Evolutionary conservation across 257 asterid species (phyloP), one percentile per base, ranked within the genome.

Genomic region (Nicotiana undulata): DNA sequence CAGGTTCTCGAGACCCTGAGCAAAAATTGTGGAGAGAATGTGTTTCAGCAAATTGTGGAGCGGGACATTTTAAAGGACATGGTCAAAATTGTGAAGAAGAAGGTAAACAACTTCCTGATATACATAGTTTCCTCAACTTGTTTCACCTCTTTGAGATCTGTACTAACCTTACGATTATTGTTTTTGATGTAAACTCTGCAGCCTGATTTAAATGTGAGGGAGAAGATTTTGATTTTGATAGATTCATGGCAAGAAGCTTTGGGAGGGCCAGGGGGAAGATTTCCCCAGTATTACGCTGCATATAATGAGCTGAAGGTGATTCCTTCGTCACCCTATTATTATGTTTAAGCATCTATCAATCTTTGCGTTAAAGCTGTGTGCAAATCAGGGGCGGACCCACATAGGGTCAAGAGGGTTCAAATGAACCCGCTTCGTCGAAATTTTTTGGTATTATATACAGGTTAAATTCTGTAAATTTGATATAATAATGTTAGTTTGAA

Each of bases 241-340:
- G 99, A 96, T 88, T 81, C 95, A 78, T 94, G 97, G 98, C 99
- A 96, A 91, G 98, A 88, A 88, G 98, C 97, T 80, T 85, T 94
- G 64, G 98, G 97, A 76, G 99, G 99, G 9, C 86, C 94, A 9
- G 76, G 88, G 81, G 99, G 95, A 83, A 89, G 90, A 90, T 94
- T 91, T 88, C 98, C 97, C 81, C 99, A 93, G 82, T 96, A 89
- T 79, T 81, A 85, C 85, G 90, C 94, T 88, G 97, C 99, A 81
- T 96, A 92, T 87, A 93, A 89, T 83, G 99, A 96, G 89, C 86
- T 96, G 86, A 90, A 84, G 98, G 99, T 93, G 83, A 87, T 82
- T 84, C 56, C 63, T 72, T 44, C 46, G 77, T 72, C 22, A 46
- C 20, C 34, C 22, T 22, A 13, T 22, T 22, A 12, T 46, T 72